phyloP scores from a whole-genome alignment of 768 basidiomycete genomes.

The Gautieria morchelliformis region DNA sequence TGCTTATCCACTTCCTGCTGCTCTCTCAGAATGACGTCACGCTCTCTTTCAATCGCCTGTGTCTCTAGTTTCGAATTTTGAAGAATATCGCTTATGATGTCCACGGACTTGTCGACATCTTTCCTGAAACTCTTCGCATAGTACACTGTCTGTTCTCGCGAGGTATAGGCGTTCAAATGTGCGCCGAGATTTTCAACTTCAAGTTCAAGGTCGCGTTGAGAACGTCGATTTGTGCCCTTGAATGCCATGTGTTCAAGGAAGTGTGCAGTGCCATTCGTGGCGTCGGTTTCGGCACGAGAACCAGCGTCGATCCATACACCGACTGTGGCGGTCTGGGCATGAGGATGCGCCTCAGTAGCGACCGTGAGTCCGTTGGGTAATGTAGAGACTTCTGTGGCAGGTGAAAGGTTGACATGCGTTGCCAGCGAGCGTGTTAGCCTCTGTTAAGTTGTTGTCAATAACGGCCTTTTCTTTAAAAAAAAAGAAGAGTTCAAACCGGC shows the following conservation, averaged over 20 bases:
- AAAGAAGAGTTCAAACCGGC: not conserved
- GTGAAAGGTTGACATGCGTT: slow-evolving; percentile 58
- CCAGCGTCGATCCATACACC: slow-evolving; percentile 99
- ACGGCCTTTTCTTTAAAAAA: not conserved
- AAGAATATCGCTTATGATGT: slow-evolving; percentile 96
- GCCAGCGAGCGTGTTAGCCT: slow-evolving; percentile 48
- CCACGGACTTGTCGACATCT: slow-evolving; percentile 83
- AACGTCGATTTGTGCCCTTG: slow-evolving; percentile 86
- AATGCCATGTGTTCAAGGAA: slow-evolving; percentile 99
- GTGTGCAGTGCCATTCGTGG: slow-evolving; percentile 93
- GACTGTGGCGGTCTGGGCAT: slow-evolving; percentile 95
- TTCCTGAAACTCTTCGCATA: slow-evolving; percentile 98
- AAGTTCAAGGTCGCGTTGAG: slow-evolving; percentile 85
- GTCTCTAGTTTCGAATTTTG: slow-evolving; percentile 92
- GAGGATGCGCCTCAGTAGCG: slow-evolving; percentile 83
- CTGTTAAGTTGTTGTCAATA: not conserved
- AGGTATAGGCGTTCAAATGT: slow-evolving; percentile 96
- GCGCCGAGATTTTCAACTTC: slow-evolving; percentile 98
- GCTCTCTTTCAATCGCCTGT: slow-evolving; percentile 84
- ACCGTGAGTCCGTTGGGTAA: slow-evolving; percentile 93
- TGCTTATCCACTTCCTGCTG: slow-evolving; percentile 99
- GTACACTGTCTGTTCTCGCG: slow-evolving; percentile 97
- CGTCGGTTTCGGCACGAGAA: slow-evolving; percentile 90
- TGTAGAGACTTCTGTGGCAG: slow-evolving; percentile 84
- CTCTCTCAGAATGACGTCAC: slow-evolving; percentile 92